These are phyloP conservation scores for Aaosphaeria pasadenensis DNA, from an alignment of 2,329 filamentous ascomycete genomes.

Conservation along the genomic window DNA sequence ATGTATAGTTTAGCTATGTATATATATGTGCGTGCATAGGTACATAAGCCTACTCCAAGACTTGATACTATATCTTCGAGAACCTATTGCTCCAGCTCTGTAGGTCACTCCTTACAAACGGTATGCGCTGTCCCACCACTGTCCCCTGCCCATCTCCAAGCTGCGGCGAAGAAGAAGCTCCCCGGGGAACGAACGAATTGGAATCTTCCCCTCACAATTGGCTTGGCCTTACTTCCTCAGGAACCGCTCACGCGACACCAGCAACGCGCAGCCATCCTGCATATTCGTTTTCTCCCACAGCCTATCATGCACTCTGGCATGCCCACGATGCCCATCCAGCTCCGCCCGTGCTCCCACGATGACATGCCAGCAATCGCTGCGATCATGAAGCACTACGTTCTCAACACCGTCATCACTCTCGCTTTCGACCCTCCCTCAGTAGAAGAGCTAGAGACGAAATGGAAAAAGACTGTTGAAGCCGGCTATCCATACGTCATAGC, in stretches of 20 bases:
- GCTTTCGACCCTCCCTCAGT: slow-evolving; percentile 23
- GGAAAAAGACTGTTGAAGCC: slow-evolving; percentile 16
- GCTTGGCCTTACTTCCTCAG: no score
- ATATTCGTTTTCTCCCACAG: slow-evolving; percentile 1
- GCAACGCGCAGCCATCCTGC: neutral
- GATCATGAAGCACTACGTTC: slow-evolving; percentile 39
- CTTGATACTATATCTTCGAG: no score
- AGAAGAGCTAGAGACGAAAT: slow-evolving; percentile 26
- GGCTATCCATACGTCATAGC: slow-evolving; percentile 38
- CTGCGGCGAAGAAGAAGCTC: no score
- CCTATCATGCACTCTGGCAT: slow-evolving; percentile 24
- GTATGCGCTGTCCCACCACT: no score
- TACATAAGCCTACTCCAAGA: no score
- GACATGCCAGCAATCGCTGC: slow-evolving; percentile 34
- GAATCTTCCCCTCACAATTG: no score
- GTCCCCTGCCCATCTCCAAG: no score
- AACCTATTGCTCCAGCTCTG: no score
- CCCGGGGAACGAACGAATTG: no score
- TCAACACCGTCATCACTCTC: slow-evolving; percentile 38
- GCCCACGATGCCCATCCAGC: slow-evolving; percentile 29
- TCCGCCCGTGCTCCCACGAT: slow-evolving; percentile 30
- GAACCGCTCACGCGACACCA: slow-evolving; percentile 30
- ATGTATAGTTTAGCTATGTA: no score
- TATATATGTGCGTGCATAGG: no score
- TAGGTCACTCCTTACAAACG: no score